Evolutionary conservation across 805 yeast species (phyloP).

Genomic region (Yarrowia sp.): DNA sequence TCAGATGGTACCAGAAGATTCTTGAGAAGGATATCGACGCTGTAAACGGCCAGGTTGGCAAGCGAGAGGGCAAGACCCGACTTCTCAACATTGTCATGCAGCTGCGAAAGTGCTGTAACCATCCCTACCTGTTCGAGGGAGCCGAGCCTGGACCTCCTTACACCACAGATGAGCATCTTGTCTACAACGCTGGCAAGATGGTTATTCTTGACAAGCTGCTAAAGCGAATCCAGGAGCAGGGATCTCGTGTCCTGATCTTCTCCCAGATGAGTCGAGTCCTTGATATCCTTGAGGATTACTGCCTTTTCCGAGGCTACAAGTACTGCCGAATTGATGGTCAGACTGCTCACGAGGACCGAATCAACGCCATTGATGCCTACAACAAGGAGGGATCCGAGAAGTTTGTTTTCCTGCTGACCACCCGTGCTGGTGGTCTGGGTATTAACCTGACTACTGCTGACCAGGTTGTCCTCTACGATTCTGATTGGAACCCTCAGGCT

Average conservation of each 20-base stretch:
- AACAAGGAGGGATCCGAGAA: constrained; percentile 76
- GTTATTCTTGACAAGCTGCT: constrained; percentile 79
- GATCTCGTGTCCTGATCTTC: constrained; percentile 86
- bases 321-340: constrained; percentile 94
- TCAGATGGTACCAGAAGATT: constrained; percentile 81
- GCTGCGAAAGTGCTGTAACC: constrained; percentile 92
- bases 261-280: constrained; percentile 90
- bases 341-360: constrained; percentile 88
- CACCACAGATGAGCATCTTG: constrained; percentile 90
- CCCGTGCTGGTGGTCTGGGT: constrained; percentile 96
- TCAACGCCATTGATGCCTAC: constrained; percentile 86
- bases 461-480: constrained; percentile 80
- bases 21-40: constrained; percentile 93
- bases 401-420: constrained; percentile 79
- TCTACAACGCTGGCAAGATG: constrained; percentile 87
- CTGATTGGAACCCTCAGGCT: constrained; percentile 98
- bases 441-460: constrained; percentile 90
- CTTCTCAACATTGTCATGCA: constrained; percentile 94
- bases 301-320: constrained; percentile 75
- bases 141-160: constrained; percentile 99
- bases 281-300: constrained; percentile 90
- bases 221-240: constrained; percentile 66
- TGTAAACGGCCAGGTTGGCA: constrained; percentile 87
- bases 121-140: constrained; percentile 96
- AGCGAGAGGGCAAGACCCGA: constrained; percentile 80